These are phyloP conservation scores for Akanthomyces uredinophilus DNA, from an alignment of 2,329 filamentous ascomycete species.

Conservation along the genomic window DNA sequence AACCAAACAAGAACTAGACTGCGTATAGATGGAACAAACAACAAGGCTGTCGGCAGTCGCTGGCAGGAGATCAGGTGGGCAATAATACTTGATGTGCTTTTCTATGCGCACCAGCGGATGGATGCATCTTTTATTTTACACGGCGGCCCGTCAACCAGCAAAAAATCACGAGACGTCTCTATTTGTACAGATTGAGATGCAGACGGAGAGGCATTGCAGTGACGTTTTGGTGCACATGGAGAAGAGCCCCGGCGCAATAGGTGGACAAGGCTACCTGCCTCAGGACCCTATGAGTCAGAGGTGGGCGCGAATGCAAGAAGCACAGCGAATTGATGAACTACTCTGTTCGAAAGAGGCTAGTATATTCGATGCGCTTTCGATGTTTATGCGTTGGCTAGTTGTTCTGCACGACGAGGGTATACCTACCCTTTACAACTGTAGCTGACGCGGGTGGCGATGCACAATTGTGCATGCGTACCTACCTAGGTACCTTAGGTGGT, in stretches of 20 bases:
- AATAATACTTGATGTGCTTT: neutral
- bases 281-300: neutral
- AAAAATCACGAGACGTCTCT: no score
- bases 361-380: no score
- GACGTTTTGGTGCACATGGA: neutral
- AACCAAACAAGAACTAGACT: neutral
- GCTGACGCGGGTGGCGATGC: neutral
- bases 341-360: no score
- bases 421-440: no score
- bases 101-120: neutral
- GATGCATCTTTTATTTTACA: neutral
- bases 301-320: neutral
- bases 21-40: neutral
- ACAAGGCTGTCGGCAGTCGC: neutral
- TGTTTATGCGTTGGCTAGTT: neutral
- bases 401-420: neutral
- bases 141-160: no score
- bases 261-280: no score
- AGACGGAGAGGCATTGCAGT: no score
- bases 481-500: no score
- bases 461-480: neutral
- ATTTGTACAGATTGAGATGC: no score
- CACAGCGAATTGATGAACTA: neutral
- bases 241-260: neutral
- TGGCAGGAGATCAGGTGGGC: neutral